Percentiles rank a stretch among this genome's conserved stretches.
phyloP scores from a whole-genome alignment of 2,329 filamentous ascomycete genomes.

The Beauveria rudraprayagi region DNA sequence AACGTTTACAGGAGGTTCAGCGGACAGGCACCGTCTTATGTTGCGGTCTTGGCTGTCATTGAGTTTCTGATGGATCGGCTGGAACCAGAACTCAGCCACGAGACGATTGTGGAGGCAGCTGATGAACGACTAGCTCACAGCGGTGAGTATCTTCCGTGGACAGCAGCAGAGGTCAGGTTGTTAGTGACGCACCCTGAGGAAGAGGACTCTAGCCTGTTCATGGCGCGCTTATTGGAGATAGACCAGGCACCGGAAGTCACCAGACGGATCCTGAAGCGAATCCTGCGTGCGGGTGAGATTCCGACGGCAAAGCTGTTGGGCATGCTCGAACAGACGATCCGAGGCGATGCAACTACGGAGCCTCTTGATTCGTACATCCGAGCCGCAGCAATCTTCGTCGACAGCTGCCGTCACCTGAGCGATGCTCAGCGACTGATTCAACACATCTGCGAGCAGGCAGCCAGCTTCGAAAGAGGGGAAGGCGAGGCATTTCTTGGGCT shows the following conservation, averaged over 20 bases:
- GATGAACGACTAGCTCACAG: conserved; percentile 30
- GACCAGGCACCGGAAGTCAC: conserved; percentile 47
- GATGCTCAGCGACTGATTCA: conserved; percentile 32
- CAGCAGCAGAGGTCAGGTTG: conserved; percentile 36
- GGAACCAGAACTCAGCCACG: conserved; percentile 27
- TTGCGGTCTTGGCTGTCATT: conserved; percentile 43
- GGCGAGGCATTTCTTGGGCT: conserved; percentile 42
- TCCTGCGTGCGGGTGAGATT: conserved; percentile 44
- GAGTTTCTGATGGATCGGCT: conserved; percentile 37
- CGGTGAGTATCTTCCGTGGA: conserved; percentile 34
- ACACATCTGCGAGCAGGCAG: conserved; percentile 37
- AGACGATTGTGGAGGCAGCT: conserved; percentile 30
- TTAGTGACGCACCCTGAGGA: conserved; percentile 32
- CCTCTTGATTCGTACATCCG: conserved; percentile 49
- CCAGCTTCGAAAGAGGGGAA: conserved; percentile 37
- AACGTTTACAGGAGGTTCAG: conserved; percentile 42
- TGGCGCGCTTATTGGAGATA: conserved; percentile 58
- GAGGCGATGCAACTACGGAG: conserved; percentile 32
- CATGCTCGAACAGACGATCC: conserved; percentile 47
- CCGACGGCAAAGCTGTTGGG: conserved; percentile 45
- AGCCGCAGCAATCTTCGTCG: conserved; percentile 47
- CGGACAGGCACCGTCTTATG: conserved; percentile 45
- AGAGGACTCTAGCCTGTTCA: conserved; percentile 40
- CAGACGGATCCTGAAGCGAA: conserved; percentile 46
- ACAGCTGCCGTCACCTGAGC: conserved; percentile 26